These are phyloP conservation scores for Dictyostelium intermedium DNA, from an alignment of 78 protist genomes.

Conservation along the genomic window DNA sequence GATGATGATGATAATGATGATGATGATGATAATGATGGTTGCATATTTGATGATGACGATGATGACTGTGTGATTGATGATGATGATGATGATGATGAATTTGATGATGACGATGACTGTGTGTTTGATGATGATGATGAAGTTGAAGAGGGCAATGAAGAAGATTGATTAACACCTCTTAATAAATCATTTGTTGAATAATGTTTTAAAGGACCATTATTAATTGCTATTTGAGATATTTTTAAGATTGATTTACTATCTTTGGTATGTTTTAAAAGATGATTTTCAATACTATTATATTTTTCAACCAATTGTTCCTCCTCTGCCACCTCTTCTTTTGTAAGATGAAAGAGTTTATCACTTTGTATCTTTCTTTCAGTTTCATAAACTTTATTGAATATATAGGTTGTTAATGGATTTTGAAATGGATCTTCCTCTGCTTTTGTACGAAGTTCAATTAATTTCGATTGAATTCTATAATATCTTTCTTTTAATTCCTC, in stretches of 20 bases:
- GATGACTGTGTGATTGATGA: too few relatives aligned
- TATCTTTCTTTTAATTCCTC: conserved; percentile 82
- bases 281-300: conserved; percentile 55
- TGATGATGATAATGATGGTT: background rate
- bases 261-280: conserved; percentile 41
- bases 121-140: background rate
- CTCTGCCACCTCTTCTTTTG: conserved; percentile 49
- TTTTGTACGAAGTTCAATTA: conserved; percentile 51
- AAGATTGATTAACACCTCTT: background rate
- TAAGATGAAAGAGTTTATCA: conserved; percentile 30
- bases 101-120: background rate
- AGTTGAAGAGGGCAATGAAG: too few relatives aligned
- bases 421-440: conserved; percentile 65
- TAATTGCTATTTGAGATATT: background rate
- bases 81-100: background rate
- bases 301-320: conserved; percentile 36
- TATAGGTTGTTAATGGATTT: conserved; percentile 60
- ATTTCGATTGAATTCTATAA: conserved; percentile 49
- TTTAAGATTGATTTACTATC: conserved; percentile 45
- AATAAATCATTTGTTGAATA: conserved; percentile 1
- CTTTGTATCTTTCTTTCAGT: conserved; percentile 59
- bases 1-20: background rate
- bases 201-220: conserved; percentile 61
- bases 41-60: background rate
- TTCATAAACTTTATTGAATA: conserved; percentile 64